phyloP scores from a whole-genome alignment of 129 eudicot species.

The Erigeron canadensis region DNA sequence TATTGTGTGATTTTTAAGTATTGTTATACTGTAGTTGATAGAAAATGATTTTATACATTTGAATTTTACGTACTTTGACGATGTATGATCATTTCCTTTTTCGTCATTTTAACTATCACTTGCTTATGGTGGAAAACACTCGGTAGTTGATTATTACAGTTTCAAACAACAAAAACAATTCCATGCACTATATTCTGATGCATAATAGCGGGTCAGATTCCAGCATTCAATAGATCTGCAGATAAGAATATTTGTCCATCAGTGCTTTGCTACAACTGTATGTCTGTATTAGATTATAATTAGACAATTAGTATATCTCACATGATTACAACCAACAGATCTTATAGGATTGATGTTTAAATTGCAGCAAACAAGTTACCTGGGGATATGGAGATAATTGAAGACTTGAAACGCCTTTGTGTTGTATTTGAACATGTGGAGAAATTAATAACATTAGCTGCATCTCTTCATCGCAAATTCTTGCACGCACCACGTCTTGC shows the following conservation, averaged over 20 bases:
- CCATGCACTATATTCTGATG: not conserved
- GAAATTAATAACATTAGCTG: conserved; percentile 57
- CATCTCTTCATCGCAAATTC: conserved; percentile 82
- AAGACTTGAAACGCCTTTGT: conserved; percentile 72
- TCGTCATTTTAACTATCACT: conserved; percentile 13
- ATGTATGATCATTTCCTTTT: not conserved
- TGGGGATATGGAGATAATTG: conserved; percentile 48
- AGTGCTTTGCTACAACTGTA: not conserved
- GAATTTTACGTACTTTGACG: not conserved
- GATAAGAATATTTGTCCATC: too few relatives aligned
- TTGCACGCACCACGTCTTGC: conserved; percentile 70
- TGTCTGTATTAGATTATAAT: not conserved
- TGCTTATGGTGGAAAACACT: not conserved
- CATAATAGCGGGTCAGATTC: not conserved
- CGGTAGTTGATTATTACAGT: conserved; percentile 7
- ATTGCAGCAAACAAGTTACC: conserved; percentile 51
- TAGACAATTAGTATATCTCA: too few relatives aligned
- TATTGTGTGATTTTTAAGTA: not conserved
- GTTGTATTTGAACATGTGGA: conserved; percentile 75
- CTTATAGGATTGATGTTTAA: conserved; percentile 20
- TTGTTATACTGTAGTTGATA: not conserved
- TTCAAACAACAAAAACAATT: not conserved
- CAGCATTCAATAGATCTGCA: not conserved
- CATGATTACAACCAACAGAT: conserved; percentile 6
- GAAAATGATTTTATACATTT: not conserved